A percentile compares a stretch with the other conserved stretches of the same genome.
These are phyloP conservation scores for Nymphaea thermarum DNA, from an alignment of 164 flowering plant species.

Conservation along the genomic window DNA sequence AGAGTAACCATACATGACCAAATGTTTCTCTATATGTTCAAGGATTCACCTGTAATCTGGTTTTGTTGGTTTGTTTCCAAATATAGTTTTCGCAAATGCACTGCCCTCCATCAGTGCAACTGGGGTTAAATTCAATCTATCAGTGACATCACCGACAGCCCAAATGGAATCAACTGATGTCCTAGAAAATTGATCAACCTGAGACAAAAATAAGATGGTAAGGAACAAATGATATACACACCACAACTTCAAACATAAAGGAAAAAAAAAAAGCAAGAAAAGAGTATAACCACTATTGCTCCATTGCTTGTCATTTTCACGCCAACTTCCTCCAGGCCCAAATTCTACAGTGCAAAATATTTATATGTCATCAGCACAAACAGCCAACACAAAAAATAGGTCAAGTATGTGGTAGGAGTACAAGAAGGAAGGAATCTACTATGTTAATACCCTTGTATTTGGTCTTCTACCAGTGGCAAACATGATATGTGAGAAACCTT, in stretches of 20 bases:
- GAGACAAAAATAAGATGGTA: not conserved
- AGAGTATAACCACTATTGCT: slow-evolving; percentile 63
- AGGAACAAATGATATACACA: not conserved
- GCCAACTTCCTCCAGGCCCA: slow-evolving; percentile 73
- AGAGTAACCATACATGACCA: not conserved
- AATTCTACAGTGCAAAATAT: slow-evolving; percentile 38
- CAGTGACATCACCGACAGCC: slow-evolving; percentile 99
- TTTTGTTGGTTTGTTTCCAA: slow-evolving; percentile 70
- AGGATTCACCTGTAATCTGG: slow-evolving; percentile 57
- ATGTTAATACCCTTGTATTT: slow-evolving; percentile 68
- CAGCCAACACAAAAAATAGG: not conserved
- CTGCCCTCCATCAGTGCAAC: slow-evolving; percentile 99
- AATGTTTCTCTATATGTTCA: not conserved
- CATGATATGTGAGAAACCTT: slow-evolving; percentile 96
- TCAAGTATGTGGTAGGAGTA: not conserved
- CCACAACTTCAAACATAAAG: not conserved
- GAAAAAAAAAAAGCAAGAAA: not conserved
- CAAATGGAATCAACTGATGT: slow-evolving; percentile 93
- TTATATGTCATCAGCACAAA: not conserved
- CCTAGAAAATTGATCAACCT: slow-evolving; percentile 91
- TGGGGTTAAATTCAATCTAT: slow-evolving; percentile 89
- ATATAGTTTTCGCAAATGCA: slow-evolving; percentile 84
- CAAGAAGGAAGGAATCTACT: not conserved
- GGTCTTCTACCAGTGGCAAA: slow-evolving; percentile 97
- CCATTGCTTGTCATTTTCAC: slow-evolving; percentile 70